These are phyloP conservation scores for Saturnispora serradocipensis DNA, from an alignment of 805 yeast species.

Conservation along the genomic window DNA sequence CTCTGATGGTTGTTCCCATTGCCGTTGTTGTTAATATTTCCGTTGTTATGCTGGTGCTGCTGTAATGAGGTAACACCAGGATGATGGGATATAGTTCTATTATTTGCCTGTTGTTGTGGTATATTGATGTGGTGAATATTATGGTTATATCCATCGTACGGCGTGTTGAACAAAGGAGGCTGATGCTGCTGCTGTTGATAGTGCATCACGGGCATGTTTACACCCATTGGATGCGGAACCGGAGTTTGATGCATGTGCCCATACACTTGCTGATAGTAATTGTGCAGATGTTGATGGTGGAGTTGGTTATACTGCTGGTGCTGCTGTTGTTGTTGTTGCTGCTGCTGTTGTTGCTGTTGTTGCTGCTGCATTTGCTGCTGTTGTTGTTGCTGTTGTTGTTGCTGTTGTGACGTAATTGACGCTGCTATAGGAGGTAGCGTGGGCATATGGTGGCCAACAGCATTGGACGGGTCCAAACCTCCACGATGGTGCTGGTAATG, in stretches of 20 bases:
- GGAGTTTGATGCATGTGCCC: not conserved
- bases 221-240: not conserved
- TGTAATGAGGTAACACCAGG: not conserved
- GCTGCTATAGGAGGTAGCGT: not conserved
- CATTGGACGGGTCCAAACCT: not conserved
- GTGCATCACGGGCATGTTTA: not conserved
- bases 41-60: not conserved
- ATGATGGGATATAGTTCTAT: not conserved
- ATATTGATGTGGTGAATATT: not conserved
- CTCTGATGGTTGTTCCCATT: not conserved
- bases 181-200: not conserved
- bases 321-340: constrained; percentile 1
- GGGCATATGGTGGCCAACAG: not conserved
- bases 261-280: not conserved
- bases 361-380: not conserved
- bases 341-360: not conserved
- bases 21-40: too few species aligned
- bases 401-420: not conserved
- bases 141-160: not conserved
- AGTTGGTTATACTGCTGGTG: not conserved
- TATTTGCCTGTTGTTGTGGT: not conserved
- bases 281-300: not conserved
- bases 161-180: not conserved
- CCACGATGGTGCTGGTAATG: not conserved
- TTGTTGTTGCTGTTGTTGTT: not conserved